phyloP scores from a whole-genome alignment of 495 filamentous ascomycete species.

The Penicillium cosmopolitanum region DNA sequence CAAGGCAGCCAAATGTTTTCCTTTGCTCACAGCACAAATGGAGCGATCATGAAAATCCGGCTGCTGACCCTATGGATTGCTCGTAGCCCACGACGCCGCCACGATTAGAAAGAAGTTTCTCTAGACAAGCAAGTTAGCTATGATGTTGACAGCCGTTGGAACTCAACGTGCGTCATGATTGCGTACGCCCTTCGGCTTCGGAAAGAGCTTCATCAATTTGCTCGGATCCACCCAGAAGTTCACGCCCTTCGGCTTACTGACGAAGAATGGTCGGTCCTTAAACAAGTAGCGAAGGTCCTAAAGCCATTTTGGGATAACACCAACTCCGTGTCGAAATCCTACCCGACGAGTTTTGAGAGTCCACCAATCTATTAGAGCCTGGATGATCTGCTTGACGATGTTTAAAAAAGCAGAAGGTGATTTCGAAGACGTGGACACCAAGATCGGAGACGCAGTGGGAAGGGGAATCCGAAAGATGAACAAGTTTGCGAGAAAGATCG shows the following conservation, averaged over 20 bases:
- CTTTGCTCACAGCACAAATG: slow-evolving; percentile 15
- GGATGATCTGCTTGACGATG: slow-evolving; percentile 14
- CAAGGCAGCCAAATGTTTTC: slow-evolving; percentile 11
- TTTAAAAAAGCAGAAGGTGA: slow-evolving; percentile 10
- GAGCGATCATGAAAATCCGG: slow-evolving; percentile 17
- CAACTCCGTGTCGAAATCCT: slow-evolving; percentile 16
- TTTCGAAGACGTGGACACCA: slow-evolving; percentile 13
- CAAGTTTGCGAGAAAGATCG: slow-evolving; percentile 17
- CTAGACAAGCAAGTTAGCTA: slow-evolving; percentile 13
- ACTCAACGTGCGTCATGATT: slow-evolving; percentile 16
- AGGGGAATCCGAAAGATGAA: slow-evolving; percentile 14
- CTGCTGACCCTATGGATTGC: slow-evolving; percentile 15
- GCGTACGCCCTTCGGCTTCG: slow-evolving; percentile 12
- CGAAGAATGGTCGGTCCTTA: slow-evolving; percentile 17
- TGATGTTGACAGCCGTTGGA: slow-evolving; percentile 18
- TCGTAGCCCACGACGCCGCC: slow-evolving; percentile 12
- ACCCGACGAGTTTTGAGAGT: slow-evolving; percentile 9
- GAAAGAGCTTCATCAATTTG: slow-evolving; percentile 14
- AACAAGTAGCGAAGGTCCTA: slow-evolving; percentile 17
- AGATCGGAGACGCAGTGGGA: slow-evolving; percentile 13
- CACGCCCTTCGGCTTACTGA: slow-evolving; percentile 16
- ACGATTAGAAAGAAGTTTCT: slow-evolving; percentile 18
- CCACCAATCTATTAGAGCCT: slow-evolving; percentile 15
- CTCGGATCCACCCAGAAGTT: slow-evolving; percentile 13
- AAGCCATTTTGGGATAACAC: slow-evolving; percentile 16